These are phyloP conservation scores for Cucurbita pepo DNA, from an alignment of 306 rosid species.

Conservation along the genomic window DNA sequence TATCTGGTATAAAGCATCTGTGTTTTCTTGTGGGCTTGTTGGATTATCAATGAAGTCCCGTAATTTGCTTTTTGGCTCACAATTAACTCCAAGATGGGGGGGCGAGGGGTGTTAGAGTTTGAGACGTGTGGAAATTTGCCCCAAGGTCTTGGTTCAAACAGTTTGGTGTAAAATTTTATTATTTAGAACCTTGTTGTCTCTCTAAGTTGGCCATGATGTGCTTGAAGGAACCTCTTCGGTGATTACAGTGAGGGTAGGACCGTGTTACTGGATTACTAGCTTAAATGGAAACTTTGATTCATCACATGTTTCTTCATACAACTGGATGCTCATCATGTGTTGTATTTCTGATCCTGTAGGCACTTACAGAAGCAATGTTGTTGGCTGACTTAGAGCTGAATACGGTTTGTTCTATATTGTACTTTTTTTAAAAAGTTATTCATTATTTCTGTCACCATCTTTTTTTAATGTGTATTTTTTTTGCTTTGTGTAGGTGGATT, in stretches of 20 bases:
- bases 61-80: neutral
- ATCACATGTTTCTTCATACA: neutral
- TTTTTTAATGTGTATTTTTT: neutral
- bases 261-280: neutral
- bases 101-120: neutral
- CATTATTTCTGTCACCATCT: slow-evolving; percentile 2
- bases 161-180: neutral
- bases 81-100: neutral
- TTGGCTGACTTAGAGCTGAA: slow-evolving; percentile 71
- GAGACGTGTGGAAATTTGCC: neutral
- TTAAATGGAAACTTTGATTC: neutral
- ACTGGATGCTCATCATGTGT: neutral
- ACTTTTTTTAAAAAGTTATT: slow-evolving; percentile 4
- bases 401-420: slow-evolving; percentile 46
- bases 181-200: neutral
- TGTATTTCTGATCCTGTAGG: slow-evolving; percentile 34
- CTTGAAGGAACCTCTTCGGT: neutral
- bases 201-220: neutral
- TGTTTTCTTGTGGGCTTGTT: neutral
- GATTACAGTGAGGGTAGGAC: neutral
- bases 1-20: neutral
- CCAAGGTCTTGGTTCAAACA: neutral
- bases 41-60: neutral
- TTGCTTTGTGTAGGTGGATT: slow-evolving; percentile 61
- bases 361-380: slow-evolving; percentile 73